These are phyloP conservation scores for Polyplosphaeria fusca DNA, from an alignment of 495 filamentous ascomycete species.

Conservation along the genomic window DNA sequence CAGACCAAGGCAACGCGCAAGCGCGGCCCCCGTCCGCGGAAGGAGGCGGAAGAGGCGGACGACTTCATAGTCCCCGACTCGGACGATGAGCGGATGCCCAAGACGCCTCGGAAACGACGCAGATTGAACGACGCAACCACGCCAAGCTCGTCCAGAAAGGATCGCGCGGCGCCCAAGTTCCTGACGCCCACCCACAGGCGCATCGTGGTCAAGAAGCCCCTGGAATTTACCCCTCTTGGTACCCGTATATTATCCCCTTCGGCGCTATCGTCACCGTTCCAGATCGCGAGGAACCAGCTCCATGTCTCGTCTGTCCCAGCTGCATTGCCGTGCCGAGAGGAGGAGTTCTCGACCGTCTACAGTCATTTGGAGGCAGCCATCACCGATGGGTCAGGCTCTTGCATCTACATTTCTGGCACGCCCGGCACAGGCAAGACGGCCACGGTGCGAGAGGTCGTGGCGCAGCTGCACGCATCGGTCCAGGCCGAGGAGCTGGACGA, in stretches of 20 bases:
- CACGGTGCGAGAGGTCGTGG: slow-evolving; percentile 92
- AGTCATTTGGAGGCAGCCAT: slow-evolving; percentile 92
- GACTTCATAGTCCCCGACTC: slow-evolving; percentile 46
- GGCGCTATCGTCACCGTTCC: slow-evolving; percentile 82
- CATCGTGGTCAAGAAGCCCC: slow-evolving; percentile 80
- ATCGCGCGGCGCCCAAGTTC: slow-evolving; percentile 51
- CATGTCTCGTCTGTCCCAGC: slow-evolving; percentile 91
- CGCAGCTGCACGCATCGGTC: slow-evolving; percentile 80
- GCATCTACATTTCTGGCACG: slow-evolving; percentile 99
- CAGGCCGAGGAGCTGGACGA: slow-evolving; percentile 91
- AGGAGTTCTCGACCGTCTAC: slow-evolving; percentile 88
- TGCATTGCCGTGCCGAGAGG: slow-evolving; percentile 85
- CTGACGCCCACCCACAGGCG: slow-evolving; percentile 73
- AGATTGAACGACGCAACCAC: slow-evolving; percentile 50
- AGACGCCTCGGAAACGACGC: slow-evolving; percentile 59
- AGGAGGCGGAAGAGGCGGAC: slow-evolving; percentile 45
- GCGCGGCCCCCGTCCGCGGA: slow-evolving; percentile 40
- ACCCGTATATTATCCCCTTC: slow-evolving; percentile 82
- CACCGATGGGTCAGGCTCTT: slow-evolving; percentile 84
- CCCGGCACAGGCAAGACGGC: slow-evolving; percentile 99
- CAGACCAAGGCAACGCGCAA: slow-evolving; percentile 72
- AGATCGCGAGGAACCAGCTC: slow-evolving; percentile 79
- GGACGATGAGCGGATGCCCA: slow-evolving; percentile 47
- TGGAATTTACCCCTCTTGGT: slow-evolving; percentile 92
- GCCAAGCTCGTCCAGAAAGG: slow-evolving; percentile 57